Evolutionary conservation across 441 rosid genomes (phyloP), one percentile per base, ranked within the genome.

Genomic region (Macaranga tanarius): DNA sequence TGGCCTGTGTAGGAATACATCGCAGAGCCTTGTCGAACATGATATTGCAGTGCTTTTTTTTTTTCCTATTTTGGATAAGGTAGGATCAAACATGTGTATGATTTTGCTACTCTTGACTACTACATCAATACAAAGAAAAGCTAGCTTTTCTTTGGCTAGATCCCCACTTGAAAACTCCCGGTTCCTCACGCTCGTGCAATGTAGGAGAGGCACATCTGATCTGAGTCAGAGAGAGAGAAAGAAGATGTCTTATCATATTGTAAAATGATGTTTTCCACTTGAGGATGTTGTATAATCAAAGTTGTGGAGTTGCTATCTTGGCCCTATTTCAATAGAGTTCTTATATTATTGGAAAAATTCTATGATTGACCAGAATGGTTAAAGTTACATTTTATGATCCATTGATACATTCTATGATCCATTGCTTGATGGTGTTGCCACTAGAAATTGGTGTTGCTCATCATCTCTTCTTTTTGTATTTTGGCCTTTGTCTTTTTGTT

Each of bases 361-460:
- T 54, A 42, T 19, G 51, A 56, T 56, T 69, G 64, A 25, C 64
- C 25, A 23, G 20, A 69, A 69, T 69, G 57, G 55, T 25, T 40
- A 22, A 45, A 13, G 38, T 16, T 13, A 34, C 10, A 22, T 19
- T 31, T 20, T 10, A 13, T 54, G 9, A 22, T 55, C 38, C 2
- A 69, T 19, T n/a, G 42, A n/a, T 13, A 34, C 10, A 22, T 19
- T 31, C 10, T 10, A 13, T 54, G 9, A 22, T 55, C 38, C 2
- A 69, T 19, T n/a, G 42, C 38, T 10, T 57, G 55, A 69, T 55
- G 64, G 40, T 44, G 55, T 42, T 69, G 64, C 54, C 64, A 57
- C 62, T 57, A 23, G 22, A 5, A 55, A 20, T 38, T 55, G 47
- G 20, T 22, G 62, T 25, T 69, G 10, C 47, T 44, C 26, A 34